Evolutionary conservation across 2,329 filamentous ascomycete species (phyloP).

Genomic region (Nigrospora oryzae): DNA sequence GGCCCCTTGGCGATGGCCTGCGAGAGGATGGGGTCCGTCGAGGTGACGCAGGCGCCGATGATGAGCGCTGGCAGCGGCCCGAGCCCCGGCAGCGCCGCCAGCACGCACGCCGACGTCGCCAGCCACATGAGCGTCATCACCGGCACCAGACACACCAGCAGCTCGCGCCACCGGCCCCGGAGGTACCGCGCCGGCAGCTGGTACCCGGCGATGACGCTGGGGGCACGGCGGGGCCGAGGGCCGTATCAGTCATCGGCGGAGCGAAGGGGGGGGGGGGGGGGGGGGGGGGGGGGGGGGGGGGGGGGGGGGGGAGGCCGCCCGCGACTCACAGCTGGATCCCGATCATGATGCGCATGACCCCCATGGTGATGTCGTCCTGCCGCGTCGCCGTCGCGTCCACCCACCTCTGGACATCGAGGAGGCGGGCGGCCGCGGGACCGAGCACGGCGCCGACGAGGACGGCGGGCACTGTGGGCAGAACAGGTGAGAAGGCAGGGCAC

Average conservation of each 20-base stretch:
- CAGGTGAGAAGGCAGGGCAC: too few relatives aligned
- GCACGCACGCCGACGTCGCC: constrained; percentile 45
- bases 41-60: constrained; percentile 53
- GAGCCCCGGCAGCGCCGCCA: constrained; percentile 45
- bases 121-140: constrained; percentile 58
- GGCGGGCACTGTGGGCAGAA: constrained; percentile 36
- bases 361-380: constrained; percentile 32
- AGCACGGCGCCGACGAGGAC: constrained; percentile 46
- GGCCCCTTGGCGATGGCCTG: constrained; percentile 55
- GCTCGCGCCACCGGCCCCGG: constrained; percentile 38
- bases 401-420: constrained; percentile 37
- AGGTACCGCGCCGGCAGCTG: constrained; percentile 51
- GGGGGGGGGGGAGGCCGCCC: too few relatives aligned
- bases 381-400: constrained; percentile 16
- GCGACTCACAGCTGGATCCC: constrained; percentile 42
- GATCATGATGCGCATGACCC: constrained; percentile 48
- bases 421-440: constrained; percentile 45
- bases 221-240: too few relatives aligned
- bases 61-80: constrained; percentile 45
- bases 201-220: constrained; percentile 46
- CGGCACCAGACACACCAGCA: constrained; percentile 46
- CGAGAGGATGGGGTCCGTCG: constrained; percentile 52
- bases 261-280: too few relatives aligned
- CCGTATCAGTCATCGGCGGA: too few relatives aligned
- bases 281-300: too few relatives aligned